Base-by-base conservation (phyloP, 352 stramenopile genomes). In the Pythium dissotocum region DNA sequence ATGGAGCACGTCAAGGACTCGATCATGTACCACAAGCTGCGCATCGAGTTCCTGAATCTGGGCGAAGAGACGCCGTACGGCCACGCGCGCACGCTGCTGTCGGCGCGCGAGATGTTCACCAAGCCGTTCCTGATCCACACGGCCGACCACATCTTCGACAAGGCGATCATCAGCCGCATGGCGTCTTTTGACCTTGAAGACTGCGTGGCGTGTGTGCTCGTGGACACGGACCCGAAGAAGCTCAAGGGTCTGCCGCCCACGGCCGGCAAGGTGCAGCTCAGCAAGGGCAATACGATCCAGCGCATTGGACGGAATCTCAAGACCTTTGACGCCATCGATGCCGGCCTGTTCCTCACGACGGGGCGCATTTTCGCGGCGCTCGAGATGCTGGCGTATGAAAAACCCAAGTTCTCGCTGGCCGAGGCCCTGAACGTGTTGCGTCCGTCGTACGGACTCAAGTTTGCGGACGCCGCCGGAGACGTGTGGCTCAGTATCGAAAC, bases 61-160 rank as follows among this genome's bases (percentile, higher is more conserved):
- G 86, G 86, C 40, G 81, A 92, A 58, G 81, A 91, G 62, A 91
- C 85, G 58, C 76, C 77, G 16, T 90, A 92, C 60, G 82, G 83
- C 36, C 81, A 93, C 67, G 80, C 87, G 61, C 82, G 85, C 33
- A 90, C 87, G 55, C 55, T 95, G 42, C 70, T 95, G 24, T 88
- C 87, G 13, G 87, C 85, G 28, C 77, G 85, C 52, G 77, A 91
- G 49, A 88, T 93, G 79, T 95, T 95, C 63, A 69, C 74, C 1
- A 82, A 87, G n/a, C 84, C 82, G 7, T 95, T 95, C 65, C 69
- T 95, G 46, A 94, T 95, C 66, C 87, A 95, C 73, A 93, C 87
- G 57, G 82, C 87, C 4, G 85, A 95, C 63, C 87, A 93, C 69
- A 84, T 95, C 64, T 93, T 95, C 56, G 85, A 95, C 72, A 82